Evolutionary conservation across 768 basidiomycete genomes (phyloP).

Genomic region (Vishniacozyma victoriae): DNA sequence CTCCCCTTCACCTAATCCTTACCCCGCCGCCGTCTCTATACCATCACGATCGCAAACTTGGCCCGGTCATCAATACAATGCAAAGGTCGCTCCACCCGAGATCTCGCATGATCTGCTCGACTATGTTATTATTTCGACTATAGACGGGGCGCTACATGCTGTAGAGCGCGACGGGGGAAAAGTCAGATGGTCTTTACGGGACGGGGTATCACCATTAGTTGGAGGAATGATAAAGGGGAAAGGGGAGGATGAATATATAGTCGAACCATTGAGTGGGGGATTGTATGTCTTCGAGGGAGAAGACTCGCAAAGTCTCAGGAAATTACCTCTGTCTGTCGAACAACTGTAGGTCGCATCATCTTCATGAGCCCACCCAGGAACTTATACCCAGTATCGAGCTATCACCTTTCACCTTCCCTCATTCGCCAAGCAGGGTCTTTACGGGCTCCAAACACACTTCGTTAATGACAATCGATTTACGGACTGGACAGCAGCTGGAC

Average conservation of each 20-base stretch:
- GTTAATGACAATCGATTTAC: conserved; percentile 50
- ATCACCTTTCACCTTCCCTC: conserved; percentile 73
- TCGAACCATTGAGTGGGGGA: conserved; percentile 90
- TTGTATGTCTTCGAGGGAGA: conserved; percentile 68
- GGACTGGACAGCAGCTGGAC: conserved; percentile 43
- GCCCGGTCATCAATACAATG: neutral
- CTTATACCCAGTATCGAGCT: conserved; percentile 58
- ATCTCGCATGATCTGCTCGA: conserved; percentile 64
- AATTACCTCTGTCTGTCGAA: conserved; percentile 83
- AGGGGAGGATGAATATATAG: conserved; percentile 68
- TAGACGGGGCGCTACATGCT: conserved; percentile 93
- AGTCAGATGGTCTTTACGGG: conserved; percentile 79
- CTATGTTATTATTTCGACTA: conserved; percentile 79
- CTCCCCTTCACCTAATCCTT: conserved; percentile 11
- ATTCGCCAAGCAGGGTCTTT: conserved; percentile 66
- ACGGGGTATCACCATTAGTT: conserved; percentile 44
- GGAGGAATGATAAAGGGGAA: conserved; percentile 31
- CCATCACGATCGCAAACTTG: too few relatives aligned
- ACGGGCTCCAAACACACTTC: conserved; percentile 88
- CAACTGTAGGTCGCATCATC: conserved; percentile 54
- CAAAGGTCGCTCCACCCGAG: conserved; percentile 10
- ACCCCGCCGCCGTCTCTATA: conserved; percentile 31
- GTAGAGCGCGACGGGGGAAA: conserved; percentile 79
- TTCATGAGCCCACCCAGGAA: neutral
- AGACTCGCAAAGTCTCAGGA: conserved; percentile 56